Conservation (phyloP, 2,329 filamentous ascomycete genomes). For the Penicillium frequentans region DNA sequence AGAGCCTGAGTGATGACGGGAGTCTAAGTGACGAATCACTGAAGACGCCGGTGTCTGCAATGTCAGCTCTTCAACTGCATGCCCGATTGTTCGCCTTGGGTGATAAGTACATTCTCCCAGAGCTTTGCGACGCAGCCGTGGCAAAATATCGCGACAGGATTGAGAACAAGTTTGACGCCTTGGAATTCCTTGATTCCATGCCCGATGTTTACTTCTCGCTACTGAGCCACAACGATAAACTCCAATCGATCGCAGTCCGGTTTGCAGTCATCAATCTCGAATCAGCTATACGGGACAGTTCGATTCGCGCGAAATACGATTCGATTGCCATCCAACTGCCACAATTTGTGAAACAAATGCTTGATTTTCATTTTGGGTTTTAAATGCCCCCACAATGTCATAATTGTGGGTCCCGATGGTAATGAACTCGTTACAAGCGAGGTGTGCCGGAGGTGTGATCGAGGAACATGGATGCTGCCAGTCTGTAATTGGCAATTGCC, state of each 20-base stretch:
- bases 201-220: background rate
- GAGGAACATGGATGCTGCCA: too few species aligned
- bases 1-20: too few species aligned
- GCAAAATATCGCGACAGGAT: background rate
- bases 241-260: background rate
- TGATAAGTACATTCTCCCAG: background rate
- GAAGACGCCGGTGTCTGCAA: background rate
- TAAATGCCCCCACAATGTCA: background rate
- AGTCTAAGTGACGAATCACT: background rate
- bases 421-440: background rate
- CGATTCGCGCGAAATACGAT: background rate
- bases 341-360: background rate
- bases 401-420: background rate
- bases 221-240: background rate
- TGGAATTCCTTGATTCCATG: background rate
- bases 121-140: constrained; percentile 1
- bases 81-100: background rate
- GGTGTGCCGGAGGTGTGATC: too few species aligned
- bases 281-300: background rate
- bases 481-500: too few species aligned
- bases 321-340: background rate
- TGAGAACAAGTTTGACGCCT: background rate
- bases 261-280: background rate
- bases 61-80: constrained; percentile 1
- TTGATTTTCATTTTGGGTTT: background rate